Evolutionary conservation across 2,329 filamentous ascomycete species (phyloP).

Genomic region (Neonectria faginata): DNA sequence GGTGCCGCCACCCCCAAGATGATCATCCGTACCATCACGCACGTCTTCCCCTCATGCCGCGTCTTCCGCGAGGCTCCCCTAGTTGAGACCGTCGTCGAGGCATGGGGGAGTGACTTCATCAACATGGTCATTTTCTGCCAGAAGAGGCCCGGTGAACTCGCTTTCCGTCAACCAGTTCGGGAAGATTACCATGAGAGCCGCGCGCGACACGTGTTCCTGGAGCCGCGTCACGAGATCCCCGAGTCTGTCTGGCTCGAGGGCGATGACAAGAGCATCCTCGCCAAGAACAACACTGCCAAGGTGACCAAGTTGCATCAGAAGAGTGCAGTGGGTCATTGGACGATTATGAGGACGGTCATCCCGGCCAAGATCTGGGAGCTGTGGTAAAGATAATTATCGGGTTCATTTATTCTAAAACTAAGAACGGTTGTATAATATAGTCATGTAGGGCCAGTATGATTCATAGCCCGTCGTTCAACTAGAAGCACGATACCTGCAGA

Average conservation of each 20-base stretch:
- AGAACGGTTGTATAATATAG: constrained; percentile 14
- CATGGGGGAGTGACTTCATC: constrained; percentile 77
- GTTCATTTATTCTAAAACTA: background rate
- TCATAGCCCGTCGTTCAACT: background rate
- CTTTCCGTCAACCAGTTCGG: constrained; percentile 73
- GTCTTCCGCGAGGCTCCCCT: constrained; percentile 84
- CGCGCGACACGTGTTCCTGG: constrained; percentile 75
- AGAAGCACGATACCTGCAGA: background rate
- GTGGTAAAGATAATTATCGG: constrained; percentile 68
- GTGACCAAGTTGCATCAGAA: constrained; percentile 78
- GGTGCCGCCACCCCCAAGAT: constrained; percentile 79
- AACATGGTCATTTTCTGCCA: constrained; percentile 98
- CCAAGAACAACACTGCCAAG: constrained; percentile 71
- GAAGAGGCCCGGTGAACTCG: constrained; percentile 66
- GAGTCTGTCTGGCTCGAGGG: constrained; percentile 59
- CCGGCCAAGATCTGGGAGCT: constrained; percentile 85
- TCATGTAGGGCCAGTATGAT: constrained; percentile 6
- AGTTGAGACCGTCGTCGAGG: constrained; percentile 59
- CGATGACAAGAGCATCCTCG: constrained; percentile 66
- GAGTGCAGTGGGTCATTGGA: constrained; percentile 89
- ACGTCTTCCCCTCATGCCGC: constrained; percentile 89
- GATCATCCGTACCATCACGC: constrained; percentile 83
- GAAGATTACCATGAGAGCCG: constrained; percentile 79
- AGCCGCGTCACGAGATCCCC: constrained; percentile 78
- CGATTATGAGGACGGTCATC: constrained; percentile 87